These are phyloP conservation scores for Claviceps arundinis DNA, from an alignment of 2,329 filamentous ascomycete genomes.

Conservation along the genomic window DNA sequence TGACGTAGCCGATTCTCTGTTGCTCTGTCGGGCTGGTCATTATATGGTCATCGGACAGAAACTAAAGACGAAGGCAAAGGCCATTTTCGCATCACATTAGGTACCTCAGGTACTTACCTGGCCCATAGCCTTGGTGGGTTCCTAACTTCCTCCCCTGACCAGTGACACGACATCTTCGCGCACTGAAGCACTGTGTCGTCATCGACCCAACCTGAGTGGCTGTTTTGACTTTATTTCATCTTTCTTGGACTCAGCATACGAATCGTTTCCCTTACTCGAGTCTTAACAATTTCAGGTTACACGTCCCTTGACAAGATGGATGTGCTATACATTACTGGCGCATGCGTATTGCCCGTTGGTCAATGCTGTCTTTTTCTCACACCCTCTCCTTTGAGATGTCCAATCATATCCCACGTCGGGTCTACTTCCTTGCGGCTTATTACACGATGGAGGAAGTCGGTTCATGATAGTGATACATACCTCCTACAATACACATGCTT, in stretches of 20 bases:
- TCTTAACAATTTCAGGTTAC: constrained; percentile 1
- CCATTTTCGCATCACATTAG: too few species aligned
- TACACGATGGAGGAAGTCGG: neutral
- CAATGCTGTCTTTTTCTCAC: constrained; percentile 10
- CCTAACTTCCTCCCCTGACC: too few species aligned
- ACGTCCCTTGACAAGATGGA: neutral
- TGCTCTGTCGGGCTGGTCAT: too few species aligned
- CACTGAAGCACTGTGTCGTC: neutral
- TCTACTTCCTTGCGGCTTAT: neutral
- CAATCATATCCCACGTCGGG: constrained; percentile 1
- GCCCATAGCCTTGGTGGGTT: too few species aligned
- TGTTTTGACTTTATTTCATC: neutral
- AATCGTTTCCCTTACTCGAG: constrained; percentile 13
- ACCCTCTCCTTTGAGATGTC: constrained; percentile 10
- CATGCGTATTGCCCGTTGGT: constrained; percentile 2
- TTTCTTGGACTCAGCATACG: constrained; percentile 25
- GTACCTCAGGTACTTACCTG: too few species aligned
- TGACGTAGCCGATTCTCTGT: constrained; percentile 17
- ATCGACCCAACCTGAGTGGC: neutral
- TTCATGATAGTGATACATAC: neutral
- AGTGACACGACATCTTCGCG: too few species aligned
- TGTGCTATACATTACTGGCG: neutral
- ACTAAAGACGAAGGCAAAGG: too few species aligned
- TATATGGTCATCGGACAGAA: too few species aligned
- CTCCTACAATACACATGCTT: neutral